Evolutionary conservation across 1,139 yeast genomes (phyloP), one percentile per base, ranked within the genome.

Genomic region (Tardiomyces blankii): DNA sequence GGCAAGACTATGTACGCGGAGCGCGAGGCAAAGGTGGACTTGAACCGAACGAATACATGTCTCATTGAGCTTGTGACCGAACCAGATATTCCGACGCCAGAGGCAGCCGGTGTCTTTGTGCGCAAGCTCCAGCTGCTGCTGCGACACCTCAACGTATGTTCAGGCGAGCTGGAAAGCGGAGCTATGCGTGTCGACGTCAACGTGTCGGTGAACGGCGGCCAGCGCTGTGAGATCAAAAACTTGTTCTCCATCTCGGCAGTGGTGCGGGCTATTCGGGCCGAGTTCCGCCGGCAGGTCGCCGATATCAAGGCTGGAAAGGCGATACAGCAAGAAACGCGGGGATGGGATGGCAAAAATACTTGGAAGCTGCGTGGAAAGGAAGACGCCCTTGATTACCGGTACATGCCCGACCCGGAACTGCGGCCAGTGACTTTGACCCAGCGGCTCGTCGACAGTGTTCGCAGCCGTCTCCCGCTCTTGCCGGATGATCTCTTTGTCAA

Each of bases 371-470:
- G 98, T 60, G 70, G 76, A 2, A 91, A 93, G 58, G 97, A 89
- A 61, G 77, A 78, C 43, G 76, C 87, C 0, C 75, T 85, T 6
- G 98, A 91, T 62, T 91, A 91, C 62, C 70, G 97, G 57, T 91
- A 88, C 60, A 82, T 91, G 73, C 96, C 97, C 0, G 98, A 91
- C 59, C 85, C 95, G 1, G 98, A 93, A 60, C 66, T 91, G 21
- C 88, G 93, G 0, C 65, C 67, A 0, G 66, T 89, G 3, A 21
- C 48, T 2, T 62, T 91, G 11, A 68, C 75, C 40, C 51, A 62
- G 0, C 70, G 70, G 5, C 60, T 77, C 2, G 53, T 73, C 0
- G 60, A 63, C 0, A 56, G 64, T 1, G 64, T 87, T 0, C 54
- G 55, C 16, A 47, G 58, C 0, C 48, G 52, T 0, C 60, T 88